phyloP scores from a whole-genome alignment of 331 rosid species.

The Acacia concinna region DNA sequence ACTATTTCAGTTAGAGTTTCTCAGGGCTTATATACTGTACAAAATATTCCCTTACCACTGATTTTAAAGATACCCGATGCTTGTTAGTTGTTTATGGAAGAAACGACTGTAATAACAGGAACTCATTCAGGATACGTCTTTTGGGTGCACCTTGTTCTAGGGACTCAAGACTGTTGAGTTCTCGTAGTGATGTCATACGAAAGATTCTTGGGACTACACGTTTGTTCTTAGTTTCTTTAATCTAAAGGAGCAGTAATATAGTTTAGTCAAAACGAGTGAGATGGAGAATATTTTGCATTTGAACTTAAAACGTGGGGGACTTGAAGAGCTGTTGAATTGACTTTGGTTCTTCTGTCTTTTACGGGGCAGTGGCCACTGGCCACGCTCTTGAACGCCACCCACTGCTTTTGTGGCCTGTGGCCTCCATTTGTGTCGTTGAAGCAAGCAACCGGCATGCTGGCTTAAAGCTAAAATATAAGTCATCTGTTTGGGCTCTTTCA shows the following conservation, averaged over 20 bases:
- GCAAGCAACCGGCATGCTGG: conserved; percentile 36
- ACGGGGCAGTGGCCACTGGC: neutral
- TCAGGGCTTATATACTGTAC: conserved; percentile 29
- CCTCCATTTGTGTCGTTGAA: conserved; percentile 25
- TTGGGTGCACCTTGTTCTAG: neutral
- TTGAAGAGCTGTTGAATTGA: neutral
- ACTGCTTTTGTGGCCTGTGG: neutral
- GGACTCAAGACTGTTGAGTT: neutral
- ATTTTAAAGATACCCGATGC: neutral
- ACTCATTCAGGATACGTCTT: conserved; percentile 1
- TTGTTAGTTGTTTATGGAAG: neutral
- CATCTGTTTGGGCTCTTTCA: conserved; percentile 21
- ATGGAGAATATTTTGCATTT: neutral
- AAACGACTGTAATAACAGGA: conserved; percentile 16
- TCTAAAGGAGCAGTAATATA: neutral
- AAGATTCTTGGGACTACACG: neutral
- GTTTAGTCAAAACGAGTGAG: neutral
- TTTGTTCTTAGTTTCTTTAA: neutral
- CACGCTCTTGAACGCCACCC: neutral
- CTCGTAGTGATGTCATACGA: neutral
- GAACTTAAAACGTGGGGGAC: neutral
- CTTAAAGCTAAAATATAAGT: conserved; percentile 15
- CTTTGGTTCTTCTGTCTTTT: neutral
- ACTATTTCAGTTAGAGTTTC: conserved; percentile 7
- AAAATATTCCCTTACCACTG: conserved; percentile 6